Percentiles rank a stretch among this genome's conserved stretches.
These are phyloP conservation scores for Hypoxylon sp. DNA, from an alignment of 2,329 filamentous ascomycete species.

Conservation along the genomic window DNA sequence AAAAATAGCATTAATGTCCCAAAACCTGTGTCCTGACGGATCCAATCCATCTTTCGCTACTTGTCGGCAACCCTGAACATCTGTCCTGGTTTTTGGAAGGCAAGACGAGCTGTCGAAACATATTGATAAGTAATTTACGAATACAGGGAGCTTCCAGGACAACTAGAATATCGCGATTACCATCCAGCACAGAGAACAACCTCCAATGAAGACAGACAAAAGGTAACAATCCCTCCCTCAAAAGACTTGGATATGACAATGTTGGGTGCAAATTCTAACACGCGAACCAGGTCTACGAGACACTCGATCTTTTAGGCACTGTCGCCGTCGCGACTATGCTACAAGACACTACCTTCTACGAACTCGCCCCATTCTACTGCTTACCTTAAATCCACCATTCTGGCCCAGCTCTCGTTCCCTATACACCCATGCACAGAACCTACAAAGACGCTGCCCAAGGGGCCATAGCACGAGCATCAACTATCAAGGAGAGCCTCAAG, in stretches of 20 bases:
- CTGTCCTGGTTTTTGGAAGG: neutral
- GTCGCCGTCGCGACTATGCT: neutral
- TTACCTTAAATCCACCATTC: too few species aligned
- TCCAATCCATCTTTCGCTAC: neutral
- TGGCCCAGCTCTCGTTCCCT: neutral
- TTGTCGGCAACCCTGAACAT: neutral
- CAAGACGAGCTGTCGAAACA: neutral
- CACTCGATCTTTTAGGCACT: neutral
- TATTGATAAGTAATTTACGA: neutral
- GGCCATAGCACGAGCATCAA: too few species aligned
- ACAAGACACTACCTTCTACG: neutral
- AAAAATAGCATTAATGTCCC: too few species aligned
- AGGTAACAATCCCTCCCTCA: neutral
- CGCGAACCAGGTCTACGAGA: neutral
- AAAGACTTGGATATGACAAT: neutral
- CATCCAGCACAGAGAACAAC: neutral
- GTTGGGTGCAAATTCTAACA: neutral
- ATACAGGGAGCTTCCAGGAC: neutral
- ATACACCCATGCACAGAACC: neutral
- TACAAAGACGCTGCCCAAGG: too few species aligned
- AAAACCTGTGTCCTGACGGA: too few species aligned
- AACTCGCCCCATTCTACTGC: neutral
- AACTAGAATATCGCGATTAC: neutral
- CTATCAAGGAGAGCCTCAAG: too few species aligned
- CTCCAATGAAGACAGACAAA: neutral